Conservation (phyloP, 306 rosid genomes). For the Mimosa pudica region DNA sequence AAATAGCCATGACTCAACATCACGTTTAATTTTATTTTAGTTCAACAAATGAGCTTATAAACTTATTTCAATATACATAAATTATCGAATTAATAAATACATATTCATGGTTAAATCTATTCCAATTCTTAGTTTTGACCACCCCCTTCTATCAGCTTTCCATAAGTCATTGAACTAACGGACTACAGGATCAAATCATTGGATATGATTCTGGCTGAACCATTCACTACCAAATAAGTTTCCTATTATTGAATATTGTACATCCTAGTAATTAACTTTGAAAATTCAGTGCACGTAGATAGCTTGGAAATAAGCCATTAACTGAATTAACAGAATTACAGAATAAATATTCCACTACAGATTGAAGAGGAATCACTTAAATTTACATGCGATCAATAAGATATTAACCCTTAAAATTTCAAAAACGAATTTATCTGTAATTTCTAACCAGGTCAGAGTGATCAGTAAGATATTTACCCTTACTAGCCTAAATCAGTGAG, state of each 20-base stretch:
- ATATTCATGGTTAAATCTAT: no score
- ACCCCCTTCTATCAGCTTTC: no score
- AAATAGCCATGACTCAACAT: not conserved
- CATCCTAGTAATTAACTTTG: not conserved
- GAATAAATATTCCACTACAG: not conserved
- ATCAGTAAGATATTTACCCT: constrained; percentile 3
- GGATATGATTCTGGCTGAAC: not conserved
- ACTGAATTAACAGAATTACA: no score
- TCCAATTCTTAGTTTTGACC: no score
- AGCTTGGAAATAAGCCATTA: not conserved
- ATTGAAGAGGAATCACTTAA: no score
- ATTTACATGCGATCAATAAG: no score
- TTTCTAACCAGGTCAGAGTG: not conserved
- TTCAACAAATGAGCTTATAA: not conserved
- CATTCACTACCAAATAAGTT: not conserved
- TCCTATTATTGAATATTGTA: not conserved
- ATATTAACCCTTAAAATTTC: no score
- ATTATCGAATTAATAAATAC: no score
- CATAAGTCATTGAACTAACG: no score
- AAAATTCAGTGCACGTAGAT: not conserved
- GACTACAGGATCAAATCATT: no score
- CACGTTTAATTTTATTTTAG: not conserved
- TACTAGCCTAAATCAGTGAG: constrained; percentile 15
- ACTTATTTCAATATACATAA: no score
- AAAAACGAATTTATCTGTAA: not conserved